Conservation (phyloP, 352 stramenopile species). For the Pythium dissimile region DNA sequence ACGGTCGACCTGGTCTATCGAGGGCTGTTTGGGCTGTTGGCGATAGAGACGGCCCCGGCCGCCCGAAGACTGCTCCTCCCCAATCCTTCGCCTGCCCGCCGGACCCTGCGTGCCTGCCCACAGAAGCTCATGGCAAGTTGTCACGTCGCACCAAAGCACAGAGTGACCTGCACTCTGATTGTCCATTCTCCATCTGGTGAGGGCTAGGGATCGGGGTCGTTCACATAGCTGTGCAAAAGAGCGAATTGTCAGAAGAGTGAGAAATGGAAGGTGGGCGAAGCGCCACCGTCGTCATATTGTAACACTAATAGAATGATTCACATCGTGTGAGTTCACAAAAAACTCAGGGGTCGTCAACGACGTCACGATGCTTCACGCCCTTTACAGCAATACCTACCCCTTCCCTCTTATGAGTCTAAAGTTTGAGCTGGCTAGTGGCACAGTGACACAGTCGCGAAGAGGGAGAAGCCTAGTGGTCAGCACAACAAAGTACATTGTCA, state of each 20-base stretch:
- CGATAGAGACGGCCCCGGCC: constrained; percentile 5
- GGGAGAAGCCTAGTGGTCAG: constrained; percentile 5
- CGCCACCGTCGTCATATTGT: constrained; percentile 1
- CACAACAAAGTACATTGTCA: no score
- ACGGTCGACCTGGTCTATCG: not conserved
- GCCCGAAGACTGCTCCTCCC: constrained; percentile 1
- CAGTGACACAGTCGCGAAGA: not conserved
- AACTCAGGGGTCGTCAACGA: constrained; percentile 1
- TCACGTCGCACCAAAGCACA: constrained; percentile 12
- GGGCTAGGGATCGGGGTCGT: constrained; percentile 9
- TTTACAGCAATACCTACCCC: constrained; percentile 11
- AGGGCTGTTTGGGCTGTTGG: not conserved
- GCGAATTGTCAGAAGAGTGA: no score
- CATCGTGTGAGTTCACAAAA: no score
- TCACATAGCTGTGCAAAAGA: not conserved
- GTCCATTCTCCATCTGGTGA: constrained; percentile 18
- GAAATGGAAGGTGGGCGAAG: not conserved
- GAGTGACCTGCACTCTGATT: constrained; percentile 13
- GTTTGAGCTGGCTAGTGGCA: constrained; percentile 11
- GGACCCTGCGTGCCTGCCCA: constrained; percentile 3
- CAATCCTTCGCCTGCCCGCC: constrained; percentile 5
- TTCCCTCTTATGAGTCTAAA: not conserved
- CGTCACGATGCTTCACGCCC: constrained; percentile 9
- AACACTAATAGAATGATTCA: not conserved
- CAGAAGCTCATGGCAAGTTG: constrained; percentile 4